phyloP scores from a whole-genome alignment of 345 rosid species.

The Barbarea vulgaris region DNA sequence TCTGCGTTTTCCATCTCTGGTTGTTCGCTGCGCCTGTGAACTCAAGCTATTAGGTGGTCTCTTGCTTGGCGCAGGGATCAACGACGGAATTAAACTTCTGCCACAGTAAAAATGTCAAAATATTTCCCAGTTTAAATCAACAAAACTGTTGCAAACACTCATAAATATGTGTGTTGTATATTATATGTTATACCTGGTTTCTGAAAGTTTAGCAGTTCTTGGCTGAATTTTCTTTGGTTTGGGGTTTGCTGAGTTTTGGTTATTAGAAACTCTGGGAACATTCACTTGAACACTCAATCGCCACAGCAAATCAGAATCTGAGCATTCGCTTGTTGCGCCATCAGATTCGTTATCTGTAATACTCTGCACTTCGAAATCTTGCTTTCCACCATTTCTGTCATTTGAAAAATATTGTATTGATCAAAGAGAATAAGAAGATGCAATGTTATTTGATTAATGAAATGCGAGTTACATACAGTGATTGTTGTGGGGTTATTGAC shows the following conservation, averaged over 20 bases:
- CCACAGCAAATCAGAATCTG: conserved; percentile 68
- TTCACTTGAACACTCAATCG: conserved; percentile 61
- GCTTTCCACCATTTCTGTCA: conserved; percentile 50
- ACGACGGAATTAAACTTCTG: conserved; percentile 77
- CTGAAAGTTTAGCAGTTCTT: conserved; percentile 46
- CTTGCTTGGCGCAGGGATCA: conserved; percentile 68
- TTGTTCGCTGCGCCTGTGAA: conserved; percentile 43
- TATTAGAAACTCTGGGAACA: conserved; percentile 51
- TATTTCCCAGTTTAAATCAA: not conserved
- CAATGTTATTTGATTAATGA: not conserved
- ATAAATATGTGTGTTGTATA: too few species aligned
- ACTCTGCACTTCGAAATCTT: conserved; percentile 53
- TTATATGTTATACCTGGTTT: conserved; percentile 45
- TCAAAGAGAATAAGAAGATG: conserved; percentile 18
- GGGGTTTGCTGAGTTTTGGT: conserved; percentile 43
- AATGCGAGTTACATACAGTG: conserved; percentile 42
- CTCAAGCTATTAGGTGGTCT: conserved; percentile 49
- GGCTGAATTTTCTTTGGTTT: conserved; percentile 61
- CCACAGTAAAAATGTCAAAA: conserved; percentile 5
- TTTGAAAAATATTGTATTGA: conserved; percentile 16
- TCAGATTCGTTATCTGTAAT: conserved; percentile 60
- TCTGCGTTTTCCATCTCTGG: conserved; percentile 57
- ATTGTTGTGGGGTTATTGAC: conserved; percentile 11
- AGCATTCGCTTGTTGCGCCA: conserved; percentile 74
- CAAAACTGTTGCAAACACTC: not conserved